A percentile compares a stretch with the other conserved stretches of the same genome.
Conservation (phyloP, 2,329 filamentous ascomycete species). For the Penicillium brevicompactum region DNA sequence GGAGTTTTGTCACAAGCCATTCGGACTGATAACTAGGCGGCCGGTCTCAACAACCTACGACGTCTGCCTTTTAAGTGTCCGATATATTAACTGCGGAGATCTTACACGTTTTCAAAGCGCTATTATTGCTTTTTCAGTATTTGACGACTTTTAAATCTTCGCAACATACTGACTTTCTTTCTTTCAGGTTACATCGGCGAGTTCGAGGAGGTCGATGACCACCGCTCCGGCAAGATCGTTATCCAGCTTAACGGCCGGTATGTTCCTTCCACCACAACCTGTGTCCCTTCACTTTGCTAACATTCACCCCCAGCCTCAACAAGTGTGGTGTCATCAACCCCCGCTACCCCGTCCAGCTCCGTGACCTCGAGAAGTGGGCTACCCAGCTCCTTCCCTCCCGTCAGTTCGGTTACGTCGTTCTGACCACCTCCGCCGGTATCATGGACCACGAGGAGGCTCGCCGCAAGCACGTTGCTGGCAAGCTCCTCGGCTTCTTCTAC, state of each 20-base stretch:
- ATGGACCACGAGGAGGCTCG: conserved; percentile 99
- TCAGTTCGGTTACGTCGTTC: conserved; percentile 99
- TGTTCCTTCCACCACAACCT: conserved; percentile 17
- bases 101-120: conserved; percentile 91
- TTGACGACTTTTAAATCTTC: conserved; percentile 90
- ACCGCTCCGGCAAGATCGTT: conserved; percentile 99
- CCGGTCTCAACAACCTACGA: conserved; percentile 80
- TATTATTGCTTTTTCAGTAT: conserved; percentile 55
- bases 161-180: conserved; percentile 72
- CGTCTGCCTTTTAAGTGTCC: conserved; percentile 99
- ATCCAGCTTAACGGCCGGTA: conserved; percentile 97
- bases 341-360: conserved; percentile 98
- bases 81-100: conserved; percentile 89
- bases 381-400: conserved; percentile 97
- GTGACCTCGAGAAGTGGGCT: conserved; percentile 99
- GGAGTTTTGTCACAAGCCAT: conserved; percentile 35
- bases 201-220: conserved; percentile 99
- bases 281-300: conserved; percentile 15
- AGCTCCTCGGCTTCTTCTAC: conserved; percentile 99
- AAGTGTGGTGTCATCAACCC: conserved; percentile 99
- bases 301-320: conserved; percentile 66
- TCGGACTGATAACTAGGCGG: conserved; percentile 99
- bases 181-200: conserved; percentile 92
- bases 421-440: conserved; percentile 98
- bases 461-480: conserved; percentile 98